Evolutionary conservation across 305 asterid species (phyloP).

Genomic region (Fraxinus paxiana): DNA sequence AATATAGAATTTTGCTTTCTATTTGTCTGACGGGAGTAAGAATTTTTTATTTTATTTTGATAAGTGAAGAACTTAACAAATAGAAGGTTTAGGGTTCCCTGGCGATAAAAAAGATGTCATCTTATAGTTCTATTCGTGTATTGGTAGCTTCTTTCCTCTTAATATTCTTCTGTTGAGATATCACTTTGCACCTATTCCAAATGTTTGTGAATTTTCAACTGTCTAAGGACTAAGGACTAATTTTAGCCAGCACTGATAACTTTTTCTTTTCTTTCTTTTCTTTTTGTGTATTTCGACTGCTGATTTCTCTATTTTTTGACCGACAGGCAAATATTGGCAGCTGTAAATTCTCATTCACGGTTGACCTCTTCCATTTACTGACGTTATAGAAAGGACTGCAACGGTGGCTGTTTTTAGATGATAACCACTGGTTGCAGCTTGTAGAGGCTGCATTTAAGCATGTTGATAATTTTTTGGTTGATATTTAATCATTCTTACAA

Average conservation of each 20-base stretch:
- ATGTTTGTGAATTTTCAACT: background rate
- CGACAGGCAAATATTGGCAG: conserved; percentile 20
- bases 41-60: conserved; percentile 4
- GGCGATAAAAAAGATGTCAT: background rate
- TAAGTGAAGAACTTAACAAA: conserved; percentile 4
- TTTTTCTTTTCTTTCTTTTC: background rate
- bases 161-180: background rate
- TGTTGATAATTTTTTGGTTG: conserved; percentile 72
- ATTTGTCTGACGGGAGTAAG: background rate
- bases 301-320: background rate
- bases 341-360: conserved; percentile 19
- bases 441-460: conserved; percentile 89
- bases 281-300: background rate
- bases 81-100: background rate
- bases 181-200: background rate
- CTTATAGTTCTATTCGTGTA: background rate
- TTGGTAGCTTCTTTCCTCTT: background rate
- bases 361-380: conserved; percentile 20
- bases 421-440: conserved; percentile 74
- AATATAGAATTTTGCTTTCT: background rate
- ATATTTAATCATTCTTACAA: conserved; percentile 55
- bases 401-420: conserved; percentile 61
- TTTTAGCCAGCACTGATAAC: background rate
- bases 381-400: conserved; percentile 23
- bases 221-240: background rate